Base-by-base conservation (phyloP, 768 basidiomycete genomes). In the Fomitopsis serialis region DNA sequence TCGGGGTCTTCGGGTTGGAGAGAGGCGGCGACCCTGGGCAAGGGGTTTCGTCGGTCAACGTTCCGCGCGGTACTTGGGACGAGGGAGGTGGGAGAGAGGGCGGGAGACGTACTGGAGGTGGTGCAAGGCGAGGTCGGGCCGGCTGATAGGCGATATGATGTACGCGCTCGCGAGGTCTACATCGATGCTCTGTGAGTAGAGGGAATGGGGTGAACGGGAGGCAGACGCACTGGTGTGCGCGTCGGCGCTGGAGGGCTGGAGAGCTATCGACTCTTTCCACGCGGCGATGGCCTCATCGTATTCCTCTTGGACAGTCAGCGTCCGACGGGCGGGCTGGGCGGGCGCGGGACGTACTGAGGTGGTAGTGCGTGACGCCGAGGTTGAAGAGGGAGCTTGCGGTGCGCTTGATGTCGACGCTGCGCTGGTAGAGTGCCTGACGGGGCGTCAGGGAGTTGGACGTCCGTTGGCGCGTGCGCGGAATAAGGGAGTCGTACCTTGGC, bases 1-100 rank as follows among this genome's bases (percentile, higher is more conserved):
- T 94, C 92, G 67, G 88, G 85, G 74, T 94, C 92, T 68, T 91
- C 87, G 44, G 92, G 92, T 54, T 85, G 79, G 61, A 94, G 78
- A n/a, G 84, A 82, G 42, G 83, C 77, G 46, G 92, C 92, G 66
- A 88, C 84, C 60, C 92, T 94, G 70, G n/a, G n/a, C 55, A 65
- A 64, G 57, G 62, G 65, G 64, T 42, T 22, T 22, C 15, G 45
- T n/a, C n/a, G n/a, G n/a, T n/a, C n/a, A n/a, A n/a, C n/a, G n/a
- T n/a, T n/a, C n/a, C n/a, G n/a, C n/a, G n/a, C n/a, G n/a, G n/a
- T 23, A 25, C 50, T 29, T 37, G 23, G 25, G 3, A n/a, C 40
- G 48, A 40, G 2, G 67, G 60, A 52, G 70, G 64, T 58, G 57
- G 48, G 58, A 63, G 42, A 59, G 36, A 44, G 68, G 64, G 63